A percentile compares a stretch with the other conserved stretches of the same genome.
Evolutionary conservation across 2,329 filamentous ascomycete species (phyloP).

Genomic region (Aureobasidium sp.): DNA sequence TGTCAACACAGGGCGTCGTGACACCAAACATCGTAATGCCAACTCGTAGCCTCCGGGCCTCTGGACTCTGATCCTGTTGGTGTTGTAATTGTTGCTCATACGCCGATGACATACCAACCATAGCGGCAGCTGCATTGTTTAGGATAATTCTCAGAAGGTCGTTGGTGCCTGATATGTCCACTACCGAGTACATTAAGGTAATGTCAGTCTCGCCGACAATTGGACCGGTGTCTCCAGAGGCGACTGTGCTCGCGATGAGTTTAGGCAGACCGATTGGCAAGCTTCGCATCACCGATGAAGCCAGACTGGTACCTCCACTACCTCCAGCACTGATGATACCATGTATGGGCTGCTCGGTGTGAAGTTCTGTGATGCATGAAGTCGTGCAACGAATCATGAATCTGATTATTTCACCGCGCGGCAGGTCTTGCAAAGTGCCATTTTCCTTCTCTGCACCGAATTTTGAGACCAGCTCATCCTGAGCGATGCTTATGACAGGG

Average conservation of each 20-base stretch:
- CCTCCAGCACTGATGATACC: conserved; percentile 54
- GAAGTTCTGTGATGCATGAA: conserved; percentile 31
- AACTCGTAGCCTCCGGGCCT: conserved; percentile 37
- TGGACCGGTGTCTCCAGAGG: conserved; percentile 54
- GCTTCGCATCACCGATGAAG: conserved; percentile 51
- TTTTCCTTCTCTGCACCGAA: conserved; percentile 20
- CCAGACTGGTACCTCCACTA: conserved; percentile 53
- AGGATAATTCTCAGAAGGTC: conserved; percentile 49
- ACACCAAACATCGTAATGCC: conserved; percentile 69
- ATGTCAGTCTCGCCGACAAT: conserved; percentile 63
- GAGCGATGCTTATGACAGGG: conserved; percentile 39
- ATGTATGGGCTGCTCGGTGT: conserved; percentile 42
- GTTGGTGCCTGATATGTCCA: conserved; percentile 61
- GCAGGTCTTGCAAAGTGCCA: conserved; percentile 33
- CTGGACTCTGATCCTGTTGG: neutral
- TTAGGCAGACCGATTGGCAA: conserved; percentile 61
- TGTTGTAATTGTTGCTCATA: conserved; percentile 26
- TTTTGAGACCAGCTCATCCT: conserved; percentile 32
- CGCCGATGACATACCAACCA: conserved; percentile 48
- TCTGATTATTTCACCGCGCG: conserved; percentile 47
- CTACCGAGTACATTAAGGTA: conserved; percentile 61
- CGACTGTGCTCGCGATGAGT: conserved; percentile 60
- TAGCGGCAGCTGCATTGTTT: conserved; percentile 53
- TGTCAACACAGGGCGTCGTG: conserved; percentile 56
- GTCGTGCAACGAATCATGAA: conserved; percentile 44